Conservation (phyloP, 1,284 basidiomycete genomes). For the Trametes pubescens region DNA sequence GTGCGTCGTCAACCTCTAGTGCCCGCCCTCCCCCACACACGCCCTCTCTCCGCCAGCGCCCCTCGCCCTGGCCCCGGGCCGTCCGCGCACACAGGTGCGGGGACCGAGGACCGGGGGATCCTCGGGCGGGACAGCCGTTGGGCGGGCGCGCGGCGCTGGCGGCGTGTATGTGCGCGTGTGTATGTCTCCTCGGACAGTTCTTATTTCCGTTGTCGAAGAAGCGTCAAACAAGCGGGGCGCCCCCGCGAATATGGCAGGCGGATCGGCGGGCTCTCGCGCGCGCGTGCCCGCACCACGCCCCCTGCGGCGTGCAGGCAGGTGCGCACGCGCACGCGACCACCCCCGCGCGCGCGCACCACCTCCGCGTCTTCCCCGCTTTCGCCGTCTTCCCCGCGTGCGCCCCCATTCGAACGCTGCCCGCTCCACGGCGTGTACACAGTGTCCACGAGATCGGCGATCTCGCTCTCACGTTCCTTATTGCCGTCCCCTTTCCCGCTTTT, state of each 20-base stretch:
- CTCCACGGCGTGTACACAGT: slow-evolving; percentile 4
- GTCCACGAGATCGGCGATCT: slow-evolving; percentile 30
- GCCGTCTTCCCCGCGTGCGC: neutral
- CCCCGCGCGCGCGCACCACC: neutral
- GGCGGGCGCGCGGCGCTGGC: slow-evolving; percentile 12
- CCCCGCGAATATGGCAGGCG: neutral
- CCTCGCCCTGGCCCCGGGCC: neutral
- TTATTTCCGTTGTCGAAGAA: neutral
- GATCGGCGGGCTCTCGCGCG: neutral
- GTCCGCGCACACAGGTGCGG: neutral
- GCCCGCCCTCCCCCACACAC: neutral
- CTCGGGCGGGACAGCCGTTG: slow-evolving; percentile 6
- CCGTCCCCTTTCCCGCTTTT: slow-evolving; percentile 6
- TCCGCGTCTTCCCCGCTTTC: neutral
- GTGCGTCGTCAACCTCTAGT: slow-evolving; percentile 28
- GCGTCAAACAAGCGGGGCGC: neutral
- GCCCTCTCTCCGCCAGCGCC: neutral
- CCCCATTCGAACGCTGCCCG: slow-evolving; percentile 5
- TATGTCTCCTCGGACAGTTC: slow-evolving; percentile 4
- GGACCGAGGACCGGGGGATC: neutral
- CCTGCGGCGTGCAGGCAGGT: neutral
- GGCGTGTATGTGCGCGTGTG: slow-evolving; percentile 12
- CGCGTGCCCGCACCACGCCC: neutral
- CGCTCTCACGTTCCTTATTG: slow-evolving; percentile 27
- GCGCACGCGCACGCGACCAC: neutral